Percentiles rank a stretch among this genome's conserved stretches.
phyloP scores from a whole-genome alignment of 345 rosid species.

The Gossypium stocksii region DNA sequence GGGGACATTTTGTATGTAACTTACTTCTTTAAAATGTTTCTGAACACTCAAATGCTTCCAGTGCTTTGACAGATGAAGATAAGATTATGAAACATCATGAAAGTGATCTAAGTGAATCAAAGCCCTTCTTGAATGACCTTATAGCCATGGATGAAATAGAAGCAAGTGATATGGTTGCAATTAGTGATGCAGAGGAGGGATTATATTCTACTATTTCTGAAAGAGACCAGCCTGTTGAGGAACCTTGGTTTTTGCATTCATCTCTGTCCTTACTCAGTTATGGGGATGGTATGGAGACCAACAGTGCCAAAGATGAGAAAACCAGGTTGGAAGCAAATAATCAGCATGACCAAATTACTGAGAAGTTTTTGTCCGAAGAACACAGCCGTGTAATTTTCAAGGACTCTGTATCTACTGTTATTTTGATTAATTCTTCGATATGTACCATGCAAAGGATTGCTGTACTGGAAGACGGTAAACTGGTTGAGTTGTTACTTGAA shows the following conservation, averaged over 20 bases:
- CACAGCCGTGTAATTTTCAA: slow-evolving; percentile 32
- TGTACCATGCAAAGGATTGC: slow-evolving; percentile 97
- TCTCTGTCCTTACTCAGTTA: slow-evolving; percentile 24
- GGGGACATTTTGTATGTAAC: slow-evolving; percentile 18
- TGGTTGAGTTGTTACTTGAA: slow-evolving; percentile 87
- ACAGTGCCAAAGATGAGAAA: slow-evolving; percentile 29
- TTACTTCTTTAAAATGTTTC: slow-evolving; percentile 40
- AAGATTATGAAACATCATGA: slow-evolving; percentile 25
- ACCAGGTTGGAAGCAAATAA: slow-evolving; percentile 22
- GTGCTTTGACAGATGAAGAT: slow-evolving; percentile 87
- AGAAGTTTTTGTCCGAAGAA: slow-evolving; percentile 44
- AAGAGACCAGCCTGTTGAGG: slow-evolving; percentile 77
- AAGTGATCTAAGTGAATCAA: slow-evolving; percentile 27
- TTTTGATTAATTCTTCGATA: slow-evolving; percentile 83
- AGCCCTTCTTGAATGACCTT: slow-evolving; percentile 32
- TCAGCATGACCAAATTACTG: slow-evolving; percentile 36
- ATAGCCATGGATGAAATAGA: slow-evolving; percentile 32
- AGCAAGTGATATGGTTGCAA: slow-evolving; percentile 26
- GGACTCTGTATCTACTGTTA: slow-evolving; percentile 48
- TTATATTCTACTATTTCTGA: slow-evolving; percentile 34
- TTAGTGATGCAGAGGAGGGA: slow-evolving; percentile 22
- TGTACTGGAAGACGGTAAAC: slow-evolving; percentile 75
- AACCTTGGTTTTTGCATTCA: slow-evolving; percentile 72
- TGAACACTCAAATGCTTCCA: slow-evolving; percentile 91
- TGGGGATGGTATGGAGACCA: slow-evolving; percentile 28